Percentiles rank a stretch among this genome's conserved stretches.
These are phyloP conservation scores for Daphne laureola DNA, from an alignment of 441 rosid genomes.

Conservation along the genomic window DNA sequence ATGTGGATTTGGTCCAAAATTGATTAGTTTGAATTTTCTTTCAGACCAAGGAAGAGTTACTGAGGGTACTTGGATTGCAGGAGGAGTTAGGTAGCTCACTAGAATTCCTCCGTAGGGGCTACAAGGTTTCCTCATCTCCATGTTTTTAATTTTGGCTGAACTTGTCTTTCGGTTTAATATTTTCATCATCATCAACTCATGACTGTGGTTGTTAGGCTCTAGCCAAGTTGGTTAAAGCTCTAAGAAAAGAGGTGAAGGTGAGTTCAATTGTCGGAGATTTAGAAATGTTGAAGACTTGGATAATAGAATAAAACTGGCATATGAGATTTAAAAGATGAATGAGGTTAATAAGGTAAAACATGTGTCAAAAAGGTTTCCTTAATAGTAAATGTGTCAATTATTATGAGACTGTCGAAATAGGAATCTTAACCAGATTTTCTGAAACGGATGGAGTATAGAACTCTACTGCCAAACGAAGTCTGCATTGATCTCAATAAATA, in stretches of 20 bases:
- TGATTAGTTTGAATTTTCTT: conserved; percentile 16
- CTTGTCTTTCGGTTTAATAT: background rate
- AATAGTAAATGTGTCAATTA: no score
- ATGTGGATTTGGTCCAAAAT: conserved; percentile 10
- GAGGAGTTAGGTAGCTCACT: conserved; percentile 91
- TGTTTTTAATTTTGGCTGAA: background rate
- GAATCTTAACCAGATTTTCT: background rate
- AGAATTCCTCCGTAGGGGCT: conserved; percentile 86
- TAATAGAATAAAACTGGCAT: no score
- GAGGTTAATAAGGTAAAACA: no score
- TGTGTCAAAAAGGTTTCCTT: no score
- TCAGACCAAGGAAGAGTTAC: conserved; percentile 86
- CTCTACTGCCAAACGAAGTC: background rate
- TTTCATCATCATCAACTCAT: background rate
- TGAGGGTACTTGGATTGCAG: conserved; percentile 83
- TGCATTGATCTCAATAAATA: no score
- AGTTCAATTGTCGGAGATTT: no score
- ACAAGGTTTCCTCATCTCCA: conserved; percentile 45
- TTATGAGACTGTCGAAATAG: no score
- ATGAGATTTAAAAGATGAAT: no score
- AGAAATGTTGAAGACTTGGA: no score
- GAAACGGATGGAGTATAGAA: background rate
- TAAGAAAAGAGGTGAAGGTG: no score
- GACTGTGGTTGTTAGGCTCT: background rate
- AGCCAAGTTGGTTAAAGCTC: background rate